These are phyloP conservation scores for Echites panduratus DNA, from an alignment of 257 asterid genomes.

Conservation along the genomic window DNA sequence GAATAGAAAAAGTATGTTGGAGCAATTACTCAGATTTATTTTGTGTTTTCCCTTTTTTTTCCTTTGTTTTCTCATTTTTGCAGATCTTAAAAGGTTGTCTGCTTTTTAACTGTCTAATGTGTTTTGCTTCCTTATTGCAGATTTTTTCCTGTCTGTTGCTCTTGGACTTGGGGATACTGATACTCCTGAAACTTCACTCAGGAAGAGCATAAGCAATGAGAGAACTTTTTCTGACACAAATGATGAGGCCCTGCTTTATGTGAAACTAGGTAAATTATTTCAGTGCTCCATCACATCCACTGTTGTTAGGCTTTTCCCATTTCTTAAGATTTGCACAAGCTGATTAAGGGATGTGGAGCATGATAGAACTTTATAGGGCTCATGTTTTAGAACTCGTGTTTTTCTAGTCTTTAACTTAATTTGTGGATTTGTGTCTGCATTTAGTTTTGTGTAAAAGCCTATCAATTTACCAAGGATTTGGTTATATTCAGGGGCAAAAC, in stretches of 20 bases:
- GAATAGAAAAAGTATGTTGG: background rate
- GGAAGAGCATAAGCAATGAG: slow-evolving; percentile 90
- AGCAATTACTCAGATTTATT: background rate
- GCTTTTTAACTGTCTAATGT: background rate
- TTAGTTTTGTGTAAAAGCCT: background rate
- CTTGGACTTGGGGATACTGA: slow-evolving; percentile 91
- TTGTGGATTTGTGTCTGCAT: background rate
- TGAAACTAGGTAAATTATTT: slow-evolving; percentile 56
- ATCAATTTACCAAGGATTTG: background rate
- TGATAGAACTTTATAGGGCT: background rate
- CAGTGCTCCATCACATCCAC: background rate
- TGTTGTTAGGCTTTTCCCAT: background rate
- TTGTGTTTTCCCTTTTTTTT: background rate
- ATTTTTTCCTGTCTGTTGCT: slow-evolving; percentile 81
- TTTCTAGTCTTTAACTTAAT: background rate
- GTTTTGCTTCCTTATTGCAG: slow-evolving; percentile 41
- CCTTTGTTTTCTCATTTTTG: background rate
- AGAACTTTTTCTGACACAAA: slow-evolving; percentile 85
- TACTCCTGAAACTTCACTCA: slow-evolving; percentile 49
- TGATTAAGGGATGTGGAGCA: background rate
- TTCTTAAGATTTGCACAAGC: background rate
- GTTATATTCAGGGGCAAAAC: background rate
- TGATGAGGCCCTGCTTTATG: slow-evolving; percentile 48
- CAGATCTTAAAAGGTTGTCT: background rate
- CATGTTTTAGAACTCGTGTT: background rate